phyloP scores from a whole-genome alignment of 805 yeast genomes.

The Clavispora phyllophila region DNA sequence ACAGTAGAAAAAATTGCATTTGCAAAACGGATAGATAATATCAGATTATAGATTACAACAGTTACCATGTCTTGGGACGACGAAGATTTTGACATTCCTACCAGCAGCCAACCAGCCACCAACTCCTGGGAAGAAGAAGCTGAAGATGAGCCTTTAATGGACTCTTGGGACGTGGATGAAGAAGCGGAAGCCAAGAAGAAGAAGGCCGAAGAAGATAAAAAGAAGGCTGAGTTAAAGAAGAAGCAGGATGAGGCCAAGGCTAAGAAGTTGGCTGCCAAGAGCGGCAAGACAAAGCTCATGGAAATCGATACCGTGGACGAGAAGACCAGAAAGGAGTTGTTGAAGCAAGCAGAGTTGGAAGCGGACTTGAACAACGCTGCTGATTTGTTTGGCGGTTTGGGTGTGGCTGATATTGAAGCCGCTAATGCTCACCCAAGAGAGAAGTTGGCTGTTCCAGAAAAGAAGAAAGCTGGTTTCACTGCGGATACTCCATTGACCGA shows the following conservation, averaged over 20 bases:
- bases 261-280: conserved; percentile 39
- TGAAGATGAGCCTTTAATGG: conserved; percentile 71
- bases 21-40: not conserved
- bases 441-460: conserved; percentile 34
- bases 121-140: conserved; percentile 83
- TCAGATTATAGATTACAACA: not conserved
- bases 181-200: conserved; percentile 59
- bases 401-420: conserved; percentile 42
- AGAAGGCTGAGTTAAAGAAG: conserved; percentile 41
- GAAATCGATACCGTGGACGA: conserved; percentile 70
- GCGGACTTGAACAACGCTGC: conserved; percentile 92
- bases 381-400: conserved; percentile 75
- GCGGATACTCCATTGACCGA: conserved; percentile 58
- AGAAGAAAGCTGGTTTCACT: conserved; percentile 33
- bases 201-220: conserved; percentile 37
- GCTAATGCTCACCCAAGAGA: conserved; percentile 51
- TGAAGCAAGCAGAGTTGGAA: conserved; percentile 73
- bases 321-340: conserved; percentile 65
- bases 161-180: conserved; percentile 83
- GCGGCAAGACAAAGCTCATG: conserved; percentile 35
- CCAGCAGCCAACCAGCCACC: conserved; percentile 40
- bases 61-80: conserved; percentile 67
- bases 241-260: conserved; percentile 45
- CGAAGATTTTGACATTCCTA: conserved; percentile 79
- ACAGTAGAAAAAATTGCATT: not conserved